These are phyloP conservation scores for Esteya vermicola DNA, from an alignment of 2,329 filamentous ascomycete species.

Conservation along the genomic window DNA sequence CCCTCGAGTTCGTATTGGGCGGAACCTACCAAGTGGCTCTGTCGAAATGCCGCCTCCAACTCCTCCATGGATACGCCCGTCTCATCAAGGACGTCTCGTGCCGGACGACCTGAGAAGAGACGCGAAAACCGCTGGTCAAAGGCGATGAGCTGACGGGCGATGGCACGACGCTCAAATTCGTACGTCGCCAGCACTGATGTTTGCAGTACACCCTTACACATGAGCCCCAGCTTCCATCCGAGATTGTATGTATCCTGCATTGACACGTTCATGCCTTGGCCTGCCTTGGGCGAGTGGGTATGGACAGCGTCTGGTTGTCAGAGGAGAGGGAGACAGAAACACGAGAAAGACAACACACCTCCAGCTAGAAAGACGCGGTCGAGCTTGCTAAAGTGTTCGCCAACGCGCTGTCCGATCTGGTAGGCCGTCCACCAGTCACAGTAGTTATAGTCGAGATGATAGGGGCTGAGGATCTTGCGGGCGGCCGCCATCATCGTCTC, in stretches of 20 bases:
- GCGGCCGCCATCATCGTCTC: slow-evolving; percentile 49
- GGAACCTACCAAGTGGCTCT: too few relatives aligned
- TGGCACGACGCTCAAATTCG: too few relatives aligned
- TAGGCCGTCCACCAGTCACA: slow-evolving; percentile 35
- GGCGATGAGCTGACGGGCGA: too few relatives aligned
- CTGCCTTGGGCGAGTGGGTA: slow-evolving; percentile 34
- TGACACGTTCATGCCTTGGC: slow-evolving; percentile 46
- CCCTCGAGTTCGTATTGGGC: too few relatives aligned
- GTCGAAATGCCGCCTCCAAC: too few relatives aligned
- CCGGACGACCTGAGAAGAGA: slow-evolving; percentile 34
- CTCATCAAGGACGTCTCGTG: slow-evolving; percentile 40
- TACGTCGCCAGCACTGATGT: too few relatives aligned
- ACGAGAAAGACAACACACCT: slow-evolving; percentile 1
- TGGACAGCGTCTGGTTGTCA: too few relatives aligned
- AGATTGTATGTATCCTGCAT: slow-evolving; percentile 42
- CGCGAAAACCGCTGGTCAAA: slow-evolving; percentile 31
- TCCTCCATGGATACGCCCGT: slow-evolving; percentile 41
- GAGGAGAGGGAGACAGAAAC: too few relatives aligned
- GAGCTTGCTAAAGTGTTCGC: slow-evolving; percentile 29
- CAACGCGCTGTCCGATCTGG: slow-evolving; percentile 42
- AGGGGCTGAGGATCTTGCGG: slow-evolving; percentile 50
- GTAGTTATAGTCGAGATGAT: slow-evolving; percentile 48
- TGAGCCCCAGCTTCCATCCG: slow-evolving; percentile 30
- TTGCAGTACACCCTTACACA: too few relatives aligned
- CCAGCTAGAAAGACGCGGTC: slow-evolving; percentile 45